Conservation (phyloP, 192 early-diverging fungal genomes). For the Chytriomyces sp. region DNA sequence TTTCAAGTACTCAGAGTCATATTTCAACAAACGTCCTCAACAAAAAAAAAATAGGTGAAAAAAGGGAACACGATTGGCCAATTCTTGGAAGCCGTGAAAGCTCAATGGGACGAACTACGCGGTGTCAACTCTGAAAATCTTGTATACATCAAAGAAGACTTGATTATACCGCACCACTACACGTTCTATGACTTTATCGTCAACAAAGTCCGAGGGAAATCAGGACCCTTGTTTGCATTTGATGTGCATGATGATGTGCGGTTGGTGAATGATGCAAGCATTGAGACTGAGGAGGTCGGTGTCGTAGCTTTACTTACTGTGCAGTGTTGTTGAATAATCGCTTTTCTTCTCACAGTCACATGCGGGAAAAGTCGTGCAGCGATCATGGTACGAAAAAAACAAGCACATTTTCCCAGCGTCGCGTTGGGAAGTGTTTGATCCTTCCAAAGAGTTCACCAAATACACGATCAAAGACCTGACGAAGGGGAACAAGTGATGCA, state of each 20-base stretch:
- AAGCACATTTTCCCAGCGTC: slow-evolving; percentile 96
- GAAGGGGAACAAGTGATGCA: slow-evolving; percentile 40
- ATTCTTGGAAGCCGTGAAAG: slow-evolving; percentile 83
- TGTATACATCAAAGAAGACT: slow-evolving; percentile 93
- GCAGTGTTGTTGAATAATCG: background rate
- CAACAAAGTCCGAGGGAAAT: slow-evolving; percentile 94
- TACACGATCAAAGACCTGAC: slow-evolving; percentile 69
- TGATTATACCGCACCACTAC: slow-evolving; percentile 89
- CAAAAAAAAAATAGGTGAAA: slow-evolving; percentile 12
- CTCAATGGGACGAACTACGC: slow-evolving; percentile 83
- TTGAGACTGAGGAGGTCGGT: slow-evolving; percentile 86
- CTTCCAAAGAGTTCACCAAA: slow-evolving; percentile 73
- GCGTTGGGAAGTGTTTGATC: slow-evolving; percentile 92
- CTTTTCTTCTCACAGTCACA: slow-evolving; percentile 66
- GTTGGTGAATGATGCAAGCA: slow-evolving; percentile 75
- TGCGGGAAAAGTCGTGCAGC: slow-evolving; percentile 91
- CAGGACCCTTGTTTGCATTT: slow-evolving; percentile 92
- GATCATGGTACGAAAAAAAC: slow-evolving; percentile 88
- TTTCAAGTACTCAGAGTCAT: too few relatives aligned
- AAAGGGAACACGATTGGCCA: slow-evolving; percentile 78
- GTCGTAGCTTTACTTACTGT: background rate
- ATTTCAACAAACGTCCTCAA: background rate
- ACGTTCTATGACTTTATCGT: slow-evolving; percentile 92
- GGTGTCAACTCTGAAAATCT: slow-evolving; percentile 82
- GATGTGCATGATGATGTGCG: slow-evolving; percentile 94